Conservation (phyloP, 352 stramenopile genomes). For the Phytopythium delawarense region DNA sequence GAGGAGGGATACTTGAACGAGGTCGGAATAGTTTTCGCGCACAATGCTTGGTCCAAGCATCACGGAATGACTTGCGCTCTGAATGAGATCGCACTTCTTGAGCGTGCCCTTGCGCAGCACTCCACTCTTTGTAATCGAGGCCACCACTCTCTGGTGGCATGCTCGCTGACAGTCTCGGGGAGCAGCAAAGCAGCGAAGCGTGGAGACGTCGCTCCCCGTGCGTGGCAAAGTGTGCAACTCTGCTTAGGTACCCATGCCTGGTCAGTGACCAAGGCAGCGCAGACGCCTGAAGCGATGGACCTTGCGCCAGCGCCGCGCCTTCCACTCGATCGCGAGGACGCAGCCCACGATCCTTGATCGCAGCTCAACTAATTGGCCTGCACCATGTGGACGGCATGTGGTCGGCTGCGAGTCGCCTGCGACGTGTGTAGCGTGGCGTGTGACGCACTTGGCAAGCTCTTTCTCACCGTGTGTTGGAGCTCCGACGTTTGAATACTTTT, state of each 20-base stretch:
- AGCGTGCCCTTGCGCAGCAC: too few species aligned
- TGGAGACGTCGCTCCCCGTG: too few species aligned
- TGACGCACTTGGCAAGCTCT: too few species aligned
- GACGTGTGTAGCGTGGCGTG: not conserved
- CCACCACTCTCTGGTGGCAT: too few species aligned
- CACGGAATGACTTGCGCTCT: not conserved
- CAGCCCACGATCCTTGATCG: not conserved
- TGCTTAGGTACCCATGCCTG: not conserved
- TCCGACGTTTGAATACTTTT: not conserved
- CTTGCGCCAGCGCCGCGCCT: not conserved
- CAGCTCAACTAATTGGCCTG: not conserved
- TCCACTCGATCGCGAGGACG: not conserved
- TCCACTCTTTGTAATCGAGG: too few species aligned
- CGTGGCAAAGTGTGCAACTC: not conserved
- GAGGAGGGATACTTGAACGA: not conserved
- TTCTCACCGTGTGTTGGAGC: too few species aligned
- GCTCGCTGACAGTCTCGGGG: too few species aligned
- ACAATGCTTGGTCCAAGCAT: not conserved
- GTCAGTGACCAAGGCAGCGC: not conserved
- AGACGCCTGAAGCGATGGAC: too few species aligned
- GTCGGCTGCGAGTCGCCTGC: not conserved
- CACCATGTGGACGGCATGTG: not conserved
- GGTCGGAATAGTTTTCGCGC: constrained; percentile 2
- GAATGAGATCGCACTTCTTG: too few species aligned
- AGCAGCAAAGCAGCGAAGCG: too few species aligned